phyloP scores from a whole-genome alignment of 441 rosid genomes.

The Arabidopsis lyrata region DNA sequence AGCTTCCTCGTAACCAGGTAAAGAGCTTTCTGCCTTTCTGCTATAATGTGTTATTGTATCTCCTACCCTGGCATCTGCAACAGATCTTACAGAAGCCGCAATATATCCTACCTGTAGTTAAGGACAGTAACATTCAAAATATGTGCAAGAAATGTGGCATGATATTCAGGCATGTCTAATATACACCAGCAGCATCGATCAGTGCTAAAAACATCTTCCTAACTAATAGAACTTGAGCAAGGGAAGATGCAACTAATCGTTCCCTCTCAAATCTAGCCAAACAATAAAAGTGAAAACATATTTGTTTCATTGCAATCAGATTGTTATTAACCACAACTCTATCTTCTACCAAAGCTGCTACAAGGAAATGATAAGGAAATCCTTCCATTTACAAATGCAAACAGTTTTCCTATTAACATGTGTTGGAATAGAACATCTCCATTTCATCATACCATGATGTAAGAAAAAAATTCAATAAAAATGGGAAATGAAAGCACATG shows the following conservation, averaged over 20 bases:
- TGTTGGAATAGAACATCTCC: constrained; percentile 26
- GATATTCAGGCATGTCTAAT: constrained; percentile 10
- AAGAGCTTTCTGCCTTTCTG: constrained; percentile 77
- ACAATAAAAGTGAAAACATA: constrained; percentile 15
- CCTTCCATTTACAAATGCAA: constrained; percentile 5
- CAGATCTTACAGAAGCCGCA: constrained; percentile 95
- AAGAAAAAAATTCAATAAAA: constrained; percentile 12
- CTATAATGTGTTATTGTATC: constrained; percentile 77
- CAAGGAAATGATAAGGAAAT: constrained; percentile 4
- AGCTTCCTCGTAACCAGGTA: constrained; percentile 97
- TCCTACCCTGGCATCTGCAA: constrained; percentile 99
- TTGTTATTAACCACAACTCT: constrained; percentile 12
- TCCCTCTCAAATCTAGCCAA: constrained; percentile 8
- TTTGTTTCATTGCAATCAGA: not conserved
- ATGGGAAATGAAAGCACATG: not conserved
- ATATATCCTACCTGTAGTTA: constrained; percentile 85
- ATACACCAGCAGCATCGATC: constrained; percentile 17
- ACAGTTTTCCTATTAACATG: constrained; percentile 20
- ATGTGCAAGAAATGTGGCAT: constrained; percentile 27
- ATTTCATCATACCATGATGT: constrained; percentile 10
- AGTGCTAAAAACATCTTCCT: constrained; percentile 15
- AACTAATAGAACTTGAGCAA: constrained; percentile 17
- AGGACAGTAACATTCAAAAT: constrained; percentile 25
- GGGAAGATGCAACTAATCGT: constrained; percentile 13
- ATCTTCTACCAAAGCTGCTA: constrained; percentile 23